Conservation (phyloP, 164 flowering plant species). For the Umbellularia californica region DNA sequence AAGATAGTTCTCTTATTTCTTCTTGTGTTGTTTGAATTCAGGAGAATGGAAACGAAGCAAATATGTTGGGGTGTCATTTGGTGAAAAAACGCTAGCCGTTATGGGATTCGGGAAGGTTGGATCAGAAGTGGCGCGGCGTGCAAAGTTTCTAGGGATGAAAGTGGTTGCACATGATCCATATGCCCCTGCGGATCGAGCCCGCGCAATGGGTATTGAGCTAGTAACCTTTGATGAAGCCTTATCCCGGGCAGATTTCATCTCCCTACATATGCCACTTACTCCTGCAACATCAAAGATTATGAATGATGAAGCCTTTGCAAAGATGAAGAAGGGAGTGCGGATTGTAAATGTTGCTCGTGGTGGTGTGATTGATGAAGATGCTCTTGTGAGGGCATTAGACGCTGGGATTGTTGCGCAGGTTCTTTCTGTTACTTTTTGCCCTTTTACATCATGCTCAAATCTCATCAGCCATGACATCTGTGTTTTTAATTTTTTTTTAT, state of each 20-base stretch:
- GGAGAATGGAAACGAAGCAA: conserved; percentile 77
- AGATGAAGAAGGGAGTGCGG: conserved; percentile 73
- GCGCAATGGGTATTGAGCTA: conserved; percentile 66
- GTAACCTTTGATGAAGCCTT: conserved; percentile 71
- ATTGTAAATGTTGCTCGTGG: conserved; percentile 83
- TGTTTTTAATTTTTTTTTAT: too few relatives aligned
- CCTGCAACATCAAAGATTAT: conserved; percentile 56
- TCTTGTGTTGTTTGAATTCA: conserved; percentile 6
- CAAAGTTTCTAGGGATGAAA: conserved; percentile 77
- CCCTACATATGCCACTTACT: conserved; percentile 84
- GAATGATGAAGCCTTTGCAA: conserved; percentile 57
- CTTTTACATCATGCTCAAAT: background rate
- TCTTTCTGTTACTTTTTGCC: background rate
- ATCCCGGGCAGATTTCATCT: conserved; percentile 66
- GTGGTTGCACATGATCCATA: conserved; percentile 82
- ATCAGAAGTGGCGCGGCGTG: conserved; percentile 80
- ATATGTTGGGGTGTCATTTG: conserved; percentile 73
- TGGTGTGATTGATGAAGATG: conserved; percentile 84
- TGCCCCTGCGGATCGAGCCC: conserved; percentile 77
- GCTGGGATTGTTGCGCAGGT: conserved; percentile 76
- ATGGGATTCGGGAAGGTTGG: conserved; percentile 92
- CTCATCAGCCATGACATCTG: background rate
- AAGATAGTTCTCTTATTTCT: background rate
- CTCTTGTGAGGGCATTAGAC: conserved; percentile 69
- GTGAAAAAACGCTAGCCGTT: conserved; percentile 68